Conservation (phyloP, 169 alveolate genomes). For the Plasmodium adleri region DNA sequence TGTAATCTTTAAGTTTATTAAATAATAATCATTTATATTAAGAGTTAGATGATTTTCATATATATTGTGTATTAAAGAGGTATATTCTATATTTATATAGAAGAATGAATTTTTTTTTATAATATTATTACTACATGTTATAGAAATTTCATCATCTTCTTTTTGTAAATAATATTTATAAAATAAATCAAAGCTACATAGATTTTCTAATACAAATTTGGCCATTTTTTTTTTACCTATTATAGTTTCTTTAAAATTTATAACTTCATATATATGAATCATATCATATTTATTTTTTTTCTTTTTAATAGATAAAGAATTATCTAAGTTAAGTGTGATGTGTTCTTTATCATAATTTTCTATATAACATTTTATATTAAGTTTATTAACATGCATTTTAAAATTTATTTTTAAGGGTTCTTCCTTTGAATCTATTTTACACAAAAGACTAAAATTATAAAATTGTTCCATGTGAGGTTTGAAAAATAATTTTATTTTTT, state of each 20-base stretch:
- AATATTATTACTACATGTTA: slow-evolving; percentile 18
- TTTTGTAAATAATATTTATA: slow-evolving; percentile 70
- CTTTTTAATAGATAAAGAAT: slow-evolving; percentile 4
- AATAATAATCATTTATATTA: slow-evolving; percentile 54
- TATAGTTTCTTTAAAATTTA: slow-evolving; percentile 67
- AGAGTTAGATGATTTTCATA: slow-evolving; percentile 47
- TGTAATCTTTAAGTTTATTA: slow-evolving; percentile 46
- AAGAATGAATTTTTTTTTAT: slow-evolving; percentile 21
- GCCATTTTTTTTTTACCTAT: slow-evolving; percentile 51
- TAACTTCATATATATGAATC: slow-evolving; percentile 12
- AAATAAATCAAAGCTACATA: slow-evolving; percentile 41
- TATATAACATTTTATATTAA: slow-evolving; percentile 66
- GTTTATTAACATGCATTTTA: slow-evolving; percentile 47
- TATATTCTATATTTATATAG: slow-evolving; percentile 34
- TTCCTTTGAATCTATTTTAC: slow-evolving; percentile 40
- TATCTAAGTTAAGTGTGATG: slow-evolving; percentile 20
- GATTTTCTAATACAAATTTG: slow-evolving; percentile 59
- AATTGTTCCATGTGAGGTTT: slow-evolving; percentile 70
- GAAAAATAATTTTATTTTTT: slow-evolving; percentile 62
- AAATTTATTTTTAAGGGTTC: slow-evolving; percentile 51
- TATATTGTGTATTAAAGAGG: slow-evolving; percentile 18
- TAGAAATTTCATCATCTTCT: slow-evolving; percentile 51
- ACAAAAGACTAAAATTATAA: slow-evolving; percentile 63
- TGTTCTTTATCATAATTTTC: slow-evolving; percentile 36
- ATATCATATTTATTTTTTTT: slow-evolving; percentile 25